Conservation (phyloP, 768 basidiomycete species). For the Candolleomyces efflorescens region DNA sequence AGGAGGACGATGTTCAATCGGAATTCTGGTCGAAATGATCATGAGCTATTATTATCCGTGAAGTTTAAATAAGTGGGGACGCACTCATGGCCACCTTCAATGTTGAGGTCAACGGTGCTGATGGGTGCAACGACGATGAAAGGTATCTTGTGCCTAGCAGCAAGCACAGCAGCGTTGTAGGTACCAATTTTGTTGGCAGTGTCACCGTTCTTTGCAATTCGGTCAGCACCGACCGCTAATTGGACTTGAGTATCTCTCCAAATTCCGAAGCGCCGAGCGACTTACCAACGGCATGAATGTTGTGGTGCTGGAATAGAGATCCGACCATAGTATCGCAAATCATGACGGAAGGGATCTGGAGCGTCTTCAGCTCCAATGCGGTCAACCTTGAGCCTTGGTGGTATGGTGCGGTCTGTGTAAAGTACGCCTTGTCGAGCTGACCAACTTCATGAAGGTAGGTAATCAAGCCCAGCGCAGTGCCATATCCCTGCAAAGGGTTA, state of each 20-base stretch:
- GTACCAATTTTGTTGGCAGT: constrained; percentile 99
- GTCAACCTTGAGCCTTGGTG: constrained; percentile 93
- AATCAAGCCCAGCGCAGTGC: constrained; percentile 91
- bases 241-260: constrained; percentile 2
- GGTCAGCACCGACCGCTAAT: constrained; percentile 80
- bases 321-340: constrained; percentile 98
- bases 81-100: constrained; percentile 60
- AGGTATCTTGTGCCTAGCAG: constrained; percentile 80
- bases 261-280: background rate
- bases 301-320: constrained; percentile 83
- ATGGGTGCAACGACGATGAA: constrained; percentile 94
- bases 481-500: constrained; percentile 69
- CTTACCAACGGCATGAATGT: constrained; percentile 79
- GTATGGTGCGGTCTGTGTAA: constrained; percentile 92
- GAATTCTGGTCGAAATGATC: constrained; percentile 46
- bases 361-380: constrained; percentile 80
- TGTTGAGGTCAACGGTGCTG: constrained; percentile 84
- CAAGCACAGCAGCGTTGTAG: constrained; percentile 93
- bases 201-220: constrained; percentile 90
- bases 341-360: constrained; percentile 86
- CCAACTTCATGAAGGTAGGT: constrained; percentile 80
- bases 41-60: background rate
- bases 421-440: constrained; percentile 80
- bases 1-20: constrained; percentile 88
- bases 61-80: constrained; percentile 17